phyloP scores from a whole-genome alignment of 179 eudicot species.

The Beta lomatogona region DNA sequence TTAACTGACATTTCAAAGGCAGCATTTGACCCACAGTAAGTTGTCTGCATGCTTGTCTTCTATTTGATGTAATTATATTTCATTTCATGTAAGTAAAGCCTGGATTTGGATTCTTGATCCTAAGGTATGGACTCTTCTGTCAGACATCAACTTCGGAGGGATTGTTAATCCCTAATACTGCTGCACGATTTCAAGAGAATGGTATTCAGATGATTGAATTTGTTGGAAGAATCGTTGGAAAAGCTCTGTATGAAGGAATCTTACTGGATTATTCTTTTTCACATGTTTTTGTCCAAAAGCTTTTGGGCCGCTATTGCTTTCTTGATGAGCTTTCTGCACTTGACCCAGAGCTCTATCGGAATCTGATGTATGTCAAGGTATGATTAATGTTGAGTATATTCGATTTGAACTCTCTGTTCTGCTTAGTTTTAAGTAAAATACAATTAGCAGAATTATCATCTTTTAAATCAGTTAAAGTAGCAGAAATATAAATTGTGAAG shows the following conservation, averaged over 20 bases:
- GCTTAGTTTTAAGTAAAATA: background rate
- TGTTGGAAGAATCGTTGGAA: slow-evolving; percentile 94
- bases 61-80: background rate
- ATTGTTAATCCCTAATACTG: slow-evolving; percentile 73
- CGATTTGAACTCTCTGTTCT: background rate
- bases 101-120: slow-evolving; percentile 25
- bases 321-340: slow-evolving; percentile 91
- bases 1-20: slow-evolving; percentile 87
- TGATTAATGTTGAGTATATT: background rate
- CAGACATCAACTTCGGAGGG: slow-evolving; percentile 93
- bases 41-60: slow-evolving; percentile 12
- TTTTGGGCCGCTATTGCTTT: slow-evolving; percentile 94
- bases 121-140: slow-evolving; percentile 87
- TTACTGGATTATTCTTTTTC: slow-evolving; percentile 90
- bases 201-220: slow-evolving; percentile 93
- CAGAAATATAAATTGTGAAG: background rate
- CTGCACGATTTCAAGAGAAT: slow-evolving; percentile 78
- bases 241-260: slow-evolving; percentile 94
- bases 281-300: slow-evolving; percentile 87
- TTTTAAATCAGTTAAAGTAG: background rate
- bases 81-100: slow-evolving; percentile 18
- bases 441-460: background rate
- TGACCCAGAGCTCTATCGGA: slow-evolving; percentile 90
- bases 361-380: slow-evolving; percentile 96
- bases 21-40: slow-evolving; percentile 86